phyloP scores from a whole-genome alignment of 768 basidiomycete species.

The Trametes punicea region DNA sequence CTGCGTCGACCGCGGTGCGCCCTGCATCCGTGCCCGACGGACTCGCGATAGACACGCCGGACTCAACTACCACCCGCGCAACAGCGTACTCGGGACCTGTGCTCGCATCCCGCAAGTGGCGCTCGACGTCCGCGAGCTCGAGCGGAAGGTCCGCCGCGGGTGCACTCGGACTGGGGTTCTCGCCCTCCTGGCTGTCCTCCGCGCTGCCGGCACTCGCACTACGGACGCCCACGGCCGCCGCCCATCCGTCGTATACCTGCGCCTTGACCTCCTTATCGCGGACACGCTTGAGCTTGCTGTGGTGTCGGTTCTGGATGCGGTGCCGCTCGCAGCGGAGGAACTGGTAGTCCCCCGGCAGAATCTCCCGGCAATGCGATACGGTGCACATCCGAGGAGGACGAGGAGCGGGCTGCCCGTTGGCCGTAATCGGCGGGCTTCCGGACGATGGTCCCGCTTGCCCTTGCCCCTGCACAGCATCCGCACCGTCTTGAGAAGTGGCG shows the following conservation, averaged over 20 bases:
- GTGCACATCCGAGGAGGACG: constrained; percentile 50
- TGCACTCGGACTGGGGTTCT: not conserved
- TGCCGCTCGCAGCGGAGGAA: constrained; percentile 57
- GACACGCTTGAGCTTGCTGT: constrained; percentile 49
- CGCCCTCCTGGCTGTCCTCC: not conserved
- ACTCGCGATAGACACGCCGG: not conserved
- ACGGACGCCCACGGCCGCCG: constrained; percentile 11
- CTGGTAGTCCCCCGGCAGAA: constrained; percentile 44
- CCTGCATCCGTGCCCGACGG: not conserved
- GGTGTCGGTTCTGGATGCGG: constrained; percentile 51
- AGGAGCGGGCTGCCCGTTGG: constrained; percentile 13
- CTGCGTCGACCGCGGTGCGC: not conserved
- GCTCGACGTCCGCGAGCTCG: constrained; percentile 2
- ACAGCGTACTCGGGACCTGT: not conserved
- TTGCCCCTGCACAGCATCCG: not conserved
- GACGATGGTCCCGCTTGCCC: not conserved
- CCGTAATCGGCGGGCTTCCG: not conserved
- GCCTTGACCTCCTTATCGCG: constrained; percentile 48
- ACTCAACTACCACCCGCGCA: constrained; percentile 1
- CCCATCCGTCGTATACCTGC: constrained; percentile 24
- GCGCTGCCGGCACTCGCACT: not conserved
- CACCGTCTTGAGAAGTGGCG: constrained; percentile 9
- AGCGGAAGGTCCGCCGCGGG: not conserved
- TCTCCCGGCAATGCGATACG: constrained; percentile 53
- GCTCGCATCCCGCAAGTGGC: constrained; percentile 2